Evolutionary conservation across 176 grass and related monocot species (phyloP).

Genomic region (Dactylis glomerata): DNA sequence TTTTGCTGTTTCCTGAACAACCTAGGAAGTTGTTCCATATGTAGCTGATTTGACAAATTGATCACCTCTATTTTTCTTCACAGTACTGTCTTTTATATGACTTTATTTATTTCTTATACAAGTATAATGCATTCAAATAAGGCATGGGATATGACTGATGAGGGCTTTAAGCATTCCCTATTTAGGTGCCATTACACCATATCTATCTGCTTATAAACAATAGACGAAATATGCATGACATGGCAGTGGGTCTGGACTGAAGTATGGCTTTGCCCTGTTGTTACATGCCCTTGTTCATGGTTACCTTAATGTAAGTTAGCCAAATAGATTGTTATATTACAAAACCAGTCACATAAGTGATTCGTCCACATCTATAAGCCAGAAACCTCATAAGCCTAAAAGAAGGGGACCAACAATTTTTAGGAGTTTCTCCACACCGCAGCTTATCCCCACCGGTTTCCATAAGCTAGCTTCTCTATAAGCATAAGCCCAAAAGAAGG

Average conservation of each 20-base stretch:
- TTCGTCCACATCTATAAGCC: too few species aligned
- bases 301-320: too few species aligned
- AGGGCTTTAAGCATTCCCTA: not conserved
- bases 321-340: too few species aligned
- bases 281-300: too few species aligned
- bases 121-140: slow-evolving; percentile 5
- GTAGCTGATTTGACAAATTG: not conserved
- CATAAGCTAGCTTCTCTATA: too few species aligned
- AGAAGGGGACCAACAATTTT: too few species aligned
- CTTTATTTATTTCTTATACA: not conserved
- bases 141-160: not conserved
- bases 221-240: slow-evolving; percentile 15
- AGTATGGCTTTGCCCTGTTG: not conserved
- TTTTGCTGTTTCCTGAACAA: too few species aligned
- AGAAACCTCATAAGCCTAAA: too few species aligned
- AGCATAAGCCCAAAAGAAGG: too few species aligned
- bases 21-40: not conserved
- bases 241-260: not conserved
- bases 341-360: too few species aligned
- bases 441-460: too few species aligned
- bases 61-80: not conserved
- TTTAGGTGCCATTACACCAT: not conserved
- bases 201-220: not conserved
- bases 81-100: not conserved
- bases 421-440: too few species aligned